These are phyloP conservation scores for Phytophthora citrophthora DNA, from an alignment of 352 stramenopile genomes.

Conservation along the genomic window DNA sequence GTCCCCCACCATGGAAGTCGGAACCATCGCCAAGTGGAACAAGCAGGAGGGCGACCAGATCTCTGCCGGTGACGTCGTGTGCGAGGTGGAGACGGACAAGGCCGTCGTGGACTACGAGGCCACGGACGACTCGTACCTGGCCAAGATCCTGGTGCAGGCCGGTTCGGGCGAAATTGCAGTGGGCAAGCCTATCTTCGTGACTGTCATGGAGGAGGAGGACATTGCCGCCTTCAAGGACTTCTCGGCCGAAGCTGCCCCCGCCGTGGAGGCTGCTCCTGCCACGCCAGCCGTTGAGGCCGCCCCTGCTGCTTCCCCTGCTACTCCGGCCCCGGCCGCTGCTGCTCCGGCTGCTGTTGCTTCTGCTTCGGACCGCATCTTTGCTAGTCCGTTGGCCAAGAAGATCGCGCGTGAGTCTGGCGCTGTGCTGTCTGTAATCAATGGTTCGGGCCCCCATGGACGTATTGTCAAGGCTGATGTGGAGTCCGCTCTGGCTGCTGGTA, in stretches of 20 bases:
- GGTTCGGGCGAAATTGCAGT: constrained; percentile 89
- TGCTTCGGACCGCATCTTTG: constrained; percentile 87
- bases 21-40: constrained; percentile 96
- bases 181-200: constrained; percentile 76
- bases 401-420: constrained; percentile 82
- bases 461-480: constrained; percentile 96
- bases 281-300: constrained; percentile 27
- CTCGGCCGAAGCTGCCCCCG: constrained; percentile 42
- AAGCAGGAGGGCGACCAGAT: constrained; percentile 93
- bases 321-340: constrained; percentile 17
- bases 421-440: constrained; percentile 71
- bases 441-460: constrained; percentile 87
- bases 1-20: constrained; percentile 95
- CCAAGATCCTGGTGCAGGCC: constrained; percentile 94
- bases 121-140: constrained; percentile 95
- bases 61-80: constrained; percentile 92
- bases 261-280: constrained; percentile 35
- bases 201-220: constrained; percentile 59
- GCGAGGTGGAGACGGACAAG: constrained; percentile 98
- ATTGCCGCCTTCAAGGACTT: constrained; percentile 68
- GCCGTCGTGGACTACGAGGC: constrained; percentile 98
- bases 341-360: constrained; percentile 19
- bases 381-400: constrained; percentile 95
- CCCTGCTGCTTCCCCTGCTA: constrained; percentile 27
- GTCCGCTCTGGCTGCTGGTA: constrained; percentile 82